These are phyloP conservation scores for Castanopsis chinensis DNA, from an alignment of 306 rosid species.

Conservation along the genomic window DNA sequence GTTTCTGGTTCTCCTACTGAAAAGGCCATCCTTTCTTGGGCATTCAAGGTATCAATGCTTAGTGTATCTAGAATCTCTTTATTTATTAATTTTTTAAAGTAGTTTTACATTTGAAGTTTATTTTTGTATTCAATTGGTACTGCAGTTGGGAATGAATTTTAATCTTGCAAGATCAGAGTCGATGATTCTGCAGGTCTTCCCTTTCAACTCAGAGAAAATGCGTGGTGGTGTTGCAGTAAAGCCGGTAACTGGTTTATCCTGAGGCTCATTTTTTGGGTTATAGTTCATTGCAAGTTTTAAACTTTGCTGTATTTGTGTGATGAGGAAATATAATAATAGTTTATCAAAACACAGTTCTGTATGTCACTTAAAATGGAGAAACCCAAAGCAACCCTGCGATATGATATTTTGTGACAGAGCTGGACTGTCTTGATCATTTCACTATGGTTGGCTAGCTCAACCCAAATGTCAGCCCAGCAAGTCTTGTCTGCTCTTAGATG, in stretches of 20 bases:
- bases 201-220: conserved; percentile 98
- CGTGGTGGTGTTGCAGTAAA: conserved; percentile 91
- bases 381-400: neutral
- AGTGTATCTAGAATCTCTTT: neutral
- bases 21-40: conserved; percentile 96
- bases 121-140: conserved; percentile 19
- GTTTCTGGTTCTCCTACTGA: conserved; percentile 94
- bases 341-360: neutral
- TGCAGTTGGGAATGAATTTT: conserved; percentile 92
- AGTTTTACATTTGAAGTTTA: conserved; percentile 4
- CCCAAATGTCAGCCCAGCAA: no score
- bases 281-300: neutral
- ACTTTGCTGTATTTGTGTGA: neutral
- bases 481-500: no score
- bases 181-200: conserved; percentile 72
- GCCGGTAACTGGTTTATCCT: conserved; percentile 49
- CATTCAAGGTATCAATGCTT: conserved; percentile 53
- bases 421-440: no score
- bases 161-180: conserved; percentile 59
- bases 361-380: neutral
- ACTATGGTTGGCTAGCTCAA: no score
- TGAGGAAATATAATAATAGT: neutral
- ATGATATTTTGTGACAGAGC: no score
- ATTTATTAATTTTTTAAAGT: neutral
- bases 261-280: neutral